Evolutionary conservation across 2,329 filamentous ascomycete species (phyloP).

Genomic region (Claviceps purpurea): DNA sequence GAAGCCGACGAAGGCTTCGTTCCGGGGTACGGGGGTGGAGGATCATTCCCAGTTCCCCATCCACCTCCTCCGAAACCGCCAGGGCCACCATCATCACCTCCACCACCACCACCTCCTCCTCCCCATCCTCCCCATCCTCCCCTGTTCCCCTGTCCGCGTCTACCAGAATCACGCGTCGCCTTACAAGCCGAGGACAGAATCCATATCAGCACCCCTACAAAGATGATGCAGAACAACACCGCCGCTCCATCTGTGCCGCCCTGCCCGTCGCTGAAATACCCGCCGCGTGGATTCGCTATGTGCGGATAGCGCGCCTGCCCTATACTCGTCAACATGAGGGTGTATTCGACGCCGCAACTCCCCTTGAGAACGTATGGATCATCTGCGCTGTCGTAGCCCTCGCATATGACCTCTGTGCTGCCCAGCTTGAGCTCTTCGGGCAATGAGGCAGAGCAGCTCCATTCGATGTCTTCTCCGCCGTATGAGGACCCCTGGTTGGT

Average conservation of each 20-base stretch:
- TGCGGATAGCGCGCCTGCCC: slow-evolving; percentile 61
- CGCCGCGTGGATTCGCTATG: slow-evolving; percentile 25
- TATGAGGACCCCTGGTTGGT: slow-evolving; percentile 75
- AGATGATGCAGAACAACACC: slow-evolving; percentile 46
- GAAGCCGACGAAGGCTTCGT: slow-evolving; percentile 19
- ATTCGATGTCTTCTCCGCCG: slow-evolving; percentile 68
- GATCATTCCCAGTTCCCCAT: slow-evolving; percentile 31
- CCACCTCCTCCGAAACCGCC: slow-evolving; percentile 20
- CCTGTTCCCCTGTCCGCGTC: slow-evolving; percentile 14
- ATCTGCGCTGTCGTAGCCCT: slow-evolving; percentile 65
- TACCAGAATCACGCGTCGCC: slow-evolving; percentile 8
- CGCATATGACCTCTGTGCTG: slow-evolving; percentile 80
- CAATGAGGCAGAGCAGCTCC: slow-evolving; percentile 62
- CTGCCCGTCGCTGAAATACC: slow-evolving; percentile 19
- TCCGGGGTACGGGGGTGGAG: slow-evolving; percentile 34
- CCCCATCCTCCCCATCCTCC: slow-evolving; percentile 24
- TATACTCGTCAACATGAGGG: slow-evolving; percentile 59
- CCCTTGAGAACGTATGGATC: slow-evolving; percentile 84
- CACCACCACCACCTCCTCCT: slow-evolving; percentile 9
- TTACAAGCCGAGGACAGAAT: slow-evolving; percentile 48
- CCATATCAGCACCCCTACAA: slow-evolving; percentile 44
- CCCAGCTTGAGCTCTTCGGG: slow-evolving; percentile 57
- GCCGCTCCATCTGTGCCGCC: slow-evolving; percentile 21
- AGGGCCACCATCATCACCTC: background rate
- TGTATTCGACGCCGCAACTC: slow-evolving; percentile 86